Conservation (phyloP, 139 green algal species). For the Pseudopediastrum boryanum region DNA sequence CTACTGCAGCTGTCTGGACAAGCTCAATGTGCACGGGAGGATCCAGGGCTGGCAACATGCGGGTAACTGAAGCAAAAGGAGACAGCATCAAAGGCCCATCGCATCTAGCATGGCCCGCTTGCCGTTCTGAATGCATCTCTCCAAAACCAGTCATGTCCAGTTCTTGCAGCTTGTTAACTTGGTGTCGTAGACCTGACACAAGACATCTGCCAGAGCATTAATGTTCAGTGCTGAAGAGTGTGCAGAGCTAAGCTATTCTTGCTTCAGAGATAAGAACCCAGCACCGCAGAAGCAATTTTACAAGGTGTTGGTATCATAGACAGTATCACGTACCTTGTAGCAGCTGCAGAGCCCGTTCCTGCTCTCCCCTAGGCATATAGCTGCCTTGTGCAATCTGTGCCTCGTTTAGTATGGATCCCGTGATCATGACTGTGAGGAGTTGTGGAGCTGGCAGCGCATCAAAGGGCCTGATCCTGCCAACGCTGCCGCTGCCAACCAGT, state of each 20-base stretch:
- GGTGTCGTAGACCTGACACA: not conserved
- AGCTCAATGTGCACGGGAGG: too few relatives aligned
- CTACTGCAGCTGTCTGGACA: too few relatives aligned
- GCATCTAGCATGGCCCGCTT: too few relatives aligned
- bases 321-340: not conserved
- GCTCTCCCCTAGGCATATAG: conserved; percentile 15
- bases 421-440: conserved; percentile 24
- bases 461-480: not conserved
- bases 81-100: too few relatives aligned
- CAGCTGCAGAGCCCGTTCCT: not conserved
- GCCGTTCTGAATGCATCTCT: too few relatives aligned
- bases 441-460: not conserved
- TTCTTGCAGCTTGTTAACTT: too few relatives aligned
- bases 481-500: not conserved
- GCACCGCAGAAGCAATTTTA: not conserved
- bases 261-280: not conserved
- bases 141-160: too few relatives aligned
- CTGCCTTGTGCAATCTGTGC: conserved; percentile 11
- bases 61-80: too few relatives aligned
- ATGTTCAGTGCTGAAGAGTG: not conserved
- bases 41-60: too few relatives aligned
- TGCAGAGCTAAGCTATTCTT: not conserved
- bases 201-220: not conserved
- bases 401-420: conserved; percentile 14
- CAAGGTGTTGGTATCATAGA: too few relatives aligned